Evolutionary conservation across 176 grass and related monocot genomes (phyloP).

Genomic region (Eragrostis curvula): DNA sequence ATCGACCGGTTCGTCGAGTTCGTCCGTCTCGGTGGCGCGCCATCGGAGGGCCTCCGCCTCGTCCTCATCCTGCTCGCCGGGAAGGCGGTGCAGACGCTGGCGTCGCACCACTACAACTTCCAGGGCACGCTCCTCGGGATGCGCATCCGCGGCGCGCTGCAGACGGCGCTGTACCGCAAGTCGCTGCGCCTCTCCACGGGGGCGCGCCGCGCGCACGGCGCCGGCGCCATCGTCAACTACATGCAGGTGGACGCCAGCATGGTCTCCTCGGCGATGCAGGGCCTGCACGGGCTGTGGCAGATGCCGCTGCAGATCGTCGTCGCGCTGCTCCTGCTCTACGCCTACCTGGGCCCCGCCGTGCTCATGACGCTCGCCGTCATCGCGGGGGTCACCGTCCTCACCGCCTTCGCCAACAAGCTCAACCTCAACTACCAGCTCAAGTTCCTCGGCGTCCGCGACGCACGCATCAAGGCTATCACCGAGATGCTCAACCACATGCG

Average conservation of each 20-base stretch:
- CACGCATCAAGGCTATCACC: conserved; percentile 63
- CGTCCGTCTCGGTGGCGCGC: conserved; percentile 36
- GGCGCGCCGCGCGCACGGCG: conserved; percentile 58
- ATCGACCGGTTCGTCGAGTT: conserved; percentile 50
- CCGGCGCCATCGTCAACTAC: conserved; percentile 74
- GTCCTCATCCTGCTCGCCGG: conserved; percentile 47
- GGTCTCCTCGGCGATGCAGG: conserved; percentile 56
- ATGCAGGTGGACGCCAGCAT: conserved; percentile 62
- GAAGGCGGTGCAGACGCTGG: conserved; percentile 52
- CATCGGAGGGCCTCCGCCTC: conserved; percentile 42
- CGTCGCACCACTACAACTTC: conserved; percentile 71
- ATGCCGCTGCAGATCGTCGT: conserved; percentile 70
- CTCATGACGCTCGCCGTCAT: conserved; percentile 56
- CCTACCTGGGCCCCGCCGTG: conserved; percentile 57
- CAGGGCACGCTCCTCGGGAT: conserved; percentile 62
- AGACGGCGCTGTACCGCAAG: conserved; percentile 72
- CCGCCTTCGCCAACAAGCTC: conserved; percentile 48
- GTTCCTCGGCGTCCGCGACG: conserved; percentile 52
- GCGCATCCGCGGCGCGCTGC: conserved; percentile 75
- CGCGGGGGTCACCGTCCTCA: conserved; percentile 35
- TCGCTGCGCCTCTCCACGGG: conserved; percentile 56
- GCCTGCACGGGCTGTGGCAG: conserved; percentile 58
- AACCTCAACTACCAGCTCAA: conserved; percentile 51
- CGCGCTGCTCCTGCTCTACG: conserved; percentile 56
- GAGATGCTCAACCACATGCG: conserved; percentile 78